These are phyloP conservation scores for Phanerodontia chrysosporium DNA, from an alignment of 768 basidiomycete species.

Conservation along the genomic window DNA sequence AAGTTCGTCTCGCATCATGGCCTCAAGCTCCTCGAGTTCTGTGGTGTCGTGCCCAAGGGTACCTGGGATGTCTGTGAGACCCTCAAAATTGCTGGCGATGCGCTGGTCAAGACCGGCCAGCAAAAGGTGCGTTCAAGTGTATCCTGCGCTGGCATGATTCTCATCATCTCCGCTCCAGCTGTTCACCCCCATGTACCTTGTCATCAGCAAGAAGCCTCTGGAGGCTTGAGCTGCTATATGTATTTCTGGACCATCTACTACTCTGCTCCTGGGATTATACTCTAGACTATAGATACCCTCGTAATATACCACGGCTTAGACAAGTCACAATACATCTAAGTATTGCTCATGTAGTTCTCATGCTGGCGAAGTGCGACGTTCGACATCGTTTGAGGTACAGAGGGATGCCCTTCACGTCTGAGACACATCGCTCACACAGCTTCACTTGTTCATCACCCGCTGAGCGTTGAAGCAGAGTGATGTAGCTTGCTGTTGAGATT, in stretches of 20 bases:
- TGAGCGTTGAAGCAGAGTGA: too few species aligned
- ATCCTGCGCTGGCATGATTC: not conserved
- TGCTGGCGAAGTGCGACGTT: too few species aligned
- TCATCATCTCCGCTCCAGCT: slow-evolving; percentile 40
- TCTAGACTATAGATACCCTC: slow-evolving; percentile 6
- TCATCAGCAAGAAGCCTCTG: slow-evolving; percentile 34
- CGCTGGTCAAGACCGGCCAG: slow-evolving; percentile 81
- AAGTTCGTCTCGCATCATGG: slow-evolving; percentile 78
- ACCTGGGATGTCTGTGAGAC: slow-evolving; percentile 88
- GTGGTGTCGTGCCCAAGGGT: slow-evolving; percentile 86
- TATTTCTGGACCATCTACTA: not conserved
- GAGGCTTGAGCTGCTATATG: not conserved
- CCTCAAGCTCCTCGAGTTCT: slow-evolving; percentile 69
- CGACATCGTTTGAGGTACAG: not conserved
- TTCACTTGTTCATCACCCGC: too few species aligned
- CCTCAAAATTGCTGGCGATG: slow-evolving; percentile 74
- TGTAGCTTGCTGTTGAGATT: too few species aligned
- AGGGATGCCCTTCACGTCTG: too few species aligned
- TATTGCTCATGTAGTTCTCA: not conserved
- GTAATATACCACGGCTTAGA: not conserved
- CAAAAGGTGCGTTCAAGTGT: slow-evolving; percentile 55
- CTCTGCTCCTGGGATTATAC: not conserved
- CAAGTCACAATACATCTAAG: not conserved
- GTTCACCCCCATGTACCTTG: slow-evolving; percentile 86
- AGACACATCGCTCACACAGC: too few species aligned